Conservation (phyloP, 352 stramenopile genomes). For the Phytopythium ostracodes region DNA sequence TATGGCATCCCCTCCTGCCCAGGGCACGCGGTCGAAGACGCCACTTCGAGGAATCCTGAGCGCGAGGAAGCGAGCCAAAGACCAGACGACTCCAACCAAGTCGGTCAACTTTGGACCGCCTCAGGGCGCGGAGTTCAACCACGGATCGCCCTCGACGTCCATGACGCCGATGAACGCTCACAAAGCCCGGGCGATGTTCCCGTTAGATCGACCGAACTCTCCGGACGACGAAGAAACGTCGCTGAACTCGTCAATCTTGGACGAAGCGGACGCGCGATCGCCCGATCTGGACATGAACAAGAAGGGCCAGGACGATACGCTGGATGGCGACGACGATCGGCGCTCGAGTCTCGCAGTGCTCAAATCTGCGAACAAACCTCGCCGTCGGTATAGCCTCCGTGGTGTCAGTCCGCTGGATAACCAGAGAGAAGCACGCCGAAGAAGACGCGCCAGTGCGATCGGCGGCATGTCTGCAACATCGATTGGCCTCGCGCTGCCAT, state of each 20-base stretch:
- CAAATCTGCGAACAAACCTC: conserved; percentile 28
- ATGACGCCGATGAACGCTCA: conserved; percentile 79
- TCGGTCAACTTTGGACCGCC: conserved; percentile 81
- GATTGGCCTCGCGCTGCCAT: conserved; percentile 3
- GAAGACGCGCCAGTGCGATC: conserved; percentile 38
- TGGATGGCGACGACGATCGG: conserved; percentile 11
- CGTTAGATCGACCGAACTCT: conserved; percentile 36
- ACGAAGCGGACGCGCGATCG: conserved; percentile 53
- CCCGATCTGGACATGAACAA: conserved; percentile 35
- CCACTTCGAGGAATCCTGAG: conserved; percentile 77
- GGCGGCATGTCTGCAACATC: conserved; percentile 15
- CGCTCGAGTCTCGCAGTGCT: conserved; percentile 23
- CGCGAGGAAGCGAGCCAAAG: conserved; percentile 46
- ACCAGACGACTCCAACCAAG: conserved; percentile 68
- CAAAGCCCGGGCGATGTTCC: conserved; percentile 60
- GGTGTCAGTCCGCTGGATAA: conserved; percentile 80
- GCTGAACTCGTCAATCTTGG: conserved; percentile 80
- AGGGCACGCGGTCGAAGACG: conserved; percentile 16
- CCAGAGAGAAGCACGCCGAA: conserved; percentile 54
- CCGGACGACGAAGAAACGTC: conserved; percentile 78
- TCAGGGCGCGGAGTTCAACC: conserved; percentile 75
- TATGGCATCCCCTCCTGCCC: not conserved
- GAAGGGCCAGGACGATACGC: conserved; percentile 19
- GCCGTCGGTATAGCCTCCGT: conserved; percentile 57
- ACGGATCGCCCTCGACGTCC: conserved; percentile 75